phyloP scores from a whole-genome alignment of 352 stramenopile genomes.

The Globisporangium irregulare region DNA sequence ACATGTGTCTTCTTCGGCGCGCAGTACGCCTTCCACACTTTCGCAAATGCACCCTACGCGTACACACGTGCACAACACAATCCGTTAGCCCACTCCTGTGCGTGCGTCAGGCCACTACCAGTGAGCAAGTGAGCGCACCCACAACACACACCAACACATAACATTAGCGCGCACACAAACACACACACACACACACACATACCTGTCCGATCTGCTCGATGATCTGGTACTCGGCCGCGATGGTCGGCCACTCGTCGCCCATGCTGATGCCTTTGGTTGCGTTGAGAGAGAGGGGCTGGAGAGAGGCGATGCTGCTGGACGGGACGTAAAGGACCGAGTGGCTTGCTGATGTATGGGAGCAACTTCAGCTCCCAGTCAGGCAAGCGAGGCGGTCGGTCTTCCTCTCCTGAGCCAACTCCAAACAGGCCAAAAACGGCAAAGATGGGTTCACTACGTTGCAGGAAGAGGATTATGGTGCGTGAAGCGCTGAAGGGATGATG shows the following conservation, averaged over 20 bases:
- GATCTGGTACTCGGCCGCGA: slow-evolving; percentile 83
- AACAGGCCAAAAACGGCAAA: not conserved
- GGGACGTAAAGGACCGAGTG: not conserved
- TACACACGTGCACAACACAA: not conserved
- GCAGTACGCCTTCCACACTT: slow-evolving; percentile 96
- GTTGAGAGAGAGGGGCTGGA: not conserved
- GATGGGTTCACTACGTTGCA: not conserved
- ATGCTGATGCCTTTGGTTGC: slow-evolving; percentile 28
- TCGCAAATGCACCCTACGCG: slow-evolving; percentile 95
- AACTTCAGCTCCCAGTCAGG: not conserved
- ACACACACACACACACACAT: not conserved
- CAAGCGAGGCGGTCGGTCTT: not conserved
- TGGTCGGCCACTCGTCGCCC: slow-evolving; percentile 85
- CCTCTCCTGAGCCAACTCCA: not conserved
- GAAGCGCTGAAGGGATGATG: not conserved
- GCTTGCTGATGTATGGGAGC: not conserved
- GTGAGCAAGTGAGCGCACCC: not conserved
- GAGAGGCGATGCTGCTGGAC: not conserved
- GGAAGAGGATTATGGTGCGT: not conserved
- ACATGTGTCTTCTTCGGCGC: slow-evolving; percentile 84
- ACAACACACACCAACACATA: not conserved
- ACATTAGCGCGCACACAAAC: not conserved
- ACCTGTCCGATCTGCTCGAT: slow-evolving; percentile 90
- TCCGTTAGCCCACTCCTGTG: not conserved
- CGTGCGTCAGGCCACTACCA: not conserved